Evolutionary conservation across 192 early-diverging fungal species (phyloP).

Genomic region (Coemansia sp.): DNA sequence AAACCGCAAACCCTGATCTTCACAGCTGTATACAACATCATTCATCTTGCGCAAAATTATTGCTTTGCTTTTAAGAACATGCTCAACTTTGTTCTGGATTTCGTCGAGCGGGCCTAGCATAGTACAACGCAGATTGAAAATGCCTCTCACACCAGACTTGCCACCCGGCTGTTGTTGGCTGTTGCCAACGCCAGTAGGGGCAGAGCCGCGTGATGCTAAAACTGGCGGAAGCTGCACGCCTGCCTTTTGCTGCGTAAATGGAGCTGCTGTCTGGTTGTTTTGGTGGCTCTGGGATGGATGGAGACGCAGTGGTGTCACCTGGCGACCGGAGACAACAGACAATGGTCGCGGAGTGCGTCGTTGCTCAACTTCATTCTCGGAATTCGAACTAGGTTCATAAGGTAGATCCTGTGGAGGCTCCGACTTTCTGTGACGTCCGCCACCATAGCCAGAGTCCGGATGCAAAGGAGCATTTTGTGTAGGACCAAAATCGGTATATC

Average conservation of each 20-base stretch:
- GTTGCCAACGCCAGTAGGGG: conserved; percentile 15
- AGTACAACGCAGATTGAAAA: conserved; percentile 43
- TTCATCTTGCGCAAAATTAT: conserved; percentile 36
- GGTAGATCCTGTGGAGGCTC: conserved; percentile 40
- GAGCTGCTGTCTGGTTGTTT: conserved; percentile 15
- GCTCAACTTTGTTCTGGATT: conserved; percentile 35
- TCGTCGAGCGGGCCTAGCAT: conserved; percentile 47
- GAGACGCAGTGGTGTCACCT: conserved; percentile 38
- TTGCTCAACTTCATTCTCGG: conserved; percentile 7
- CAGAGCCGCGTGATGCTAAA: conserved; percentile 34
- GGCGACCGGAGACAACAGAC: conserved; percentile 41
- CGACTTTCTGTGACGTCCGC: conserved; percentile 39
- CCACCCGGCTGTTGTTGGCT: conserved; percentile 13
- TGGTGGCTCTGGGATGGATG: conserved; percentile 41
- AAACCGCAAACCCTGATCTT: conserved; percentile 40
- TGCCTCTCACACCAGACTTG: conserved; percentile 26
- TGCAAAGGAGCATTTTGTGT: conserved; percentile 10
- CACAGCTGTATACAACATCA: conserved; percentile 33
- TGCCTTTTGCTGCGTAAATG: conserved; percentile 24
- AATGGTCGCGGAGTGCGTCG: conserved; percentile 35
- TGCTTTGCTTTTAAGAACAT: conserved; percentile 34
- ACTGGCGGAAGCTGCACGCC: conserved; percentile 42
- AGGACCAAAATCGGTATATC: conserved; percentile 50
- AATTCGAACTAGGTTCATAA: conserved; percentile 12
- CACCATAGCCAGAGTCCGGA: conserved; percentile 13